A percentile compares a stretch with the other conserved stretches of the same genome.
Evolutionary conservation across 164 flowering plant genomes (phyloP).

Genomic region (Annona squamosa): DNA sequence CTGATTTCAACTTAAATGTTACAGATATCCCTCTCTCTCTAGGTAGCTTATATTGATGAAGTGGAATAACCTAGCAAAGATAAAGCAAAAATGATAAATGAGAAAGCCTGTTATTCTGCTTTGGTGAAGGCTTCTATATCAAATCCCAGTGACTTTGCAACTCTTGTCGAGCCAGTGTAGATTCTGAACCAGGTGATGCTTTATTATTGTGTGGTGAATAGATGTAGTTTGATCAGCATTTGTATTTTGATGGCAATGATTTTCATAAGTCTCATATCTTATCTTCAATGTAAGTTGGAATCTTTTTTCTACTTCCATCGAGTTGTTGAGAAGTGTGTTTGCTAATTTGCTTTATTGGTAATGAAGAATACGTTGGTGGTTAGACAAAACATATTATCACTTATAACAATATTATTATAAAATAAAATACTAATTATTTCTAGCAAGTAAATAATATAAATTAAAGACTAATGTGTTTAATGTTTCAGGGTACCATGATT

Average conservation of each 20-base stretch:
- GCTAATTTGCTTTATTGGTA: no score
- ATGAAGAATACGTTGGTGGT: no score
- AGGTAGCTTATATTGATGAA: conserved; percentile 96
- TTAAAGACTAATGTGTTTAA: no score
- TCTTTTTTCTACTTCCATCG: no score
- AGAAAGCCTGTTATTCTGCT: conserved; percentile 77
- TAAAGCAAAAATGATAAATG: conserved; percentile 45
- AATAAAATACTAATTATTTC: no score
- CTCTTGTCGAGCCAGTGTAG: conserved; percentile 42
- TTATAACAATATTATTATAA: no score
- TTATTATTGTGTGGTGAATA: neutral
- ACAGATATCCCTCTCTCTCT: conserved; percentile 92
- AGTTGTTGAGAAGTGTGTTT: no score
- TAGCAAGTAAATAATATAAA: no score
- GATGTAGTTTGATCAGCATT: neutral
- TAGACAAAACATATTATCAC: no score
- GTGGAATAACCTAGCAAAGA: conserved; percentile 76
- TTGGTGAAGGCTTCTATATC: conserved; percentile 81
- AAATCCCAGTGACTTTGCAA: conserved; percentile 38
- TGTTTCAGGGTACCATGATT: no score
- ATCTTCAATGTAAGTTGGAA: no score
- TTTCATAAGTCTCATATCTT: no score
- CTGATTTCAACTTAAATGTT: neutral
- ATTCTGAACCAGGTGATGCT: conserved; percentile 71
- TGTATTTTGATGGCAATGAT: neutral